phyloP scores from a whole-genome alignment of 169 alveolate genomes.

The Perkinsus chesapeaki region DNA sequence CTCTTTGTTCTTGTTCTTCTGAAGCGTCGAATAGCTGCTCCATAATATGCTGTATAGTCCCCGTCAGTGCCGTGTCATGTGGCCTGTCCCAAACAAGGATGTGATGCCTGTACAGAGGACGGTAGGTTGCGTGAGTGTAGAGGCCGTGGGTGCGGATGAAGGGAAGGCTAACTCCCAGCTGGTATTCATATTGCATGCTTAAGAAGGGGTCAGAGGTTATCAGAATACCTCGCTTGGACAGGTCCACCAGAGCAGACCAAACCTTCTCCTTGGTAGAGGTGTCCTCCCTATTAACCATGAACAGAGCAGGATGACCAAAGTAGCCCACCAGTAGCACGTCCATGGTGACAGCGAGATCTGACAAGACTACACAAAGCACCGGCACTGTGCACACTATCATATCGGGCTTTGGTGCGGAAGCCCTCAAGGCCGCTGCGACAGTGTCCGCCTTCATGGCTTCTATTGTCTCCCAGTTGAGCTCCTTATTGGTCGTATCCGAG shows the following conservation, averaged over 20 bases:
- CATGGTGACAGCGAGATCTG: background rate
- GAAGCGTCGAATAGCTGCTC: background rate
- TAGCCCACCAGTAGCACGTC: background rate
- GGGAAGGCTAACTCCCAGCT: background rate
- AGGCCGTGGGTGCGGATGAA: background rate
- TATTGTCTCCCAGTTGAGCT: background rate
- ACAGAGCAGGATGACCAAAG: background rate
- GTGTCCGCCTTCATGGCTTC: background rate
- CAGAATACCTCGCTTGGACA: background rate
- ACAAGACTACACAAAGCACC: background rate
- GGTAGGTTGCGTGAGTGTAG: background rate
- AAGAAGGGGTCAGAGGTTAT: background rate
- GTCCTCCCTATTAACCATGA: background rate
- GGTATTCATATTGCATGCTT: slow-evolving; percentile 6
- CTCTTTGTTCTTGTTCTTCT: background rate
- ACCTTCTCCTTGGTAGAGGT: background rate
- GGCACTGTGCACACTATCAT: background rate
- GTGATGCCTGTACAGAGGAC: background rate
- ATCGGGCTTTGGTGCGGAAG: background rate
- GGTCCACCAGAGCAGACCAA: background rate
- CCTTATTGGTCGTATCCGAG: background rate
- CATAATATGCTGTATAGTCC: background rate
- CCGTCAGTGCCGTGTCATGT: background rate
- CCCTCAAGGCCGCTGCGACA: background rate
- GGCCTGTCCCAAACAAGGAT: background rate